Evolutionary conservation across 148 eudicot genomes (phyloP).

Genomic region (Vaccinium corymbosum): DNA sequence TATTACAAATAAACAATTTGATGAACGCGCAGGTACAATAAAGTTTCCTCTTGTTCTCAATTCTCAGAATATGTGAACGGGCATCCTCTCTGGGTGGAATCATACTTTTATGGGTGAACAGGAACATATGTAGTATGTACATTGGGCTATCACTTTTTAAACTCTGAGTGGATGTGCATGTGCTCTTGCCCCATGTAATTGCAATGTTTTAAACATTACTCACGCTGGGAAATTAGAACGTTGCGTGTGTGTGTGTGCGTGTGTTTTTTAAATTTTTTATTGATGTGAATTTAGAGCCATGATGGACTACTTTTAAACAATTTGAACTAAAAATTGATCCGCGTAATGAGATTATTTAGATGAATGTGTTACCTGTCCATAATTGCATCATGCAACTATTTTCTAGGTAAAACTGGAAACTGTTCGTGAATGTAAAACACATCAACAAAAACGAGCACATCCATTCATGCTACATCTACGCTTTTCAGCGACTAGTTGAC

Average conservation of each 20-base stretch:
- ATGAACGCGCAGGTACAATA: not conserved
- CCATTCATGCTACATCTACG: not conserved
- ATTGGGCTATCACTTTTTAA: not conserved
- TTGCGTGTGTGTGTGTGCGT: not conserved
- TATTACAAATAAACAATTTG: not conserved
- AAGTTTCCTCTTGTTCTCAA: conserved; percentile 3
- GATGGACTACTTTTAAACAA: not conserved
- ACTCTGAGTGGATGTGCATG: not conserved
- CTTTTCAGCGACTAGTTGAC: not conserved
- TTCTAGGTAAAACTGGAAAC: not conserved
- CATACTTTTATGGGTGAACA: not conserved
- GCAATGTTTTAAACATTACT: not conserved
- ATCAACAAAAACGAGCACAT: not conserved
- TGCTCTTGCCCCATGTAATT: not conserved
- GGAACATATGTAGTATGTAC: not conserved
- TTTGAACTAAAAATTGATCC: not conserved
- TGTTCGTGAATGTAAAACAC: not conserved
- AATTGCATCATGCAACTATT: not conserved
- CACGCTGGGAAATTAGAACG: not conserved
- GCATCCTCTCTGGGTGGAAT: not conserved
- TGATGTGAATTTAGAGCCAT: not conserved
- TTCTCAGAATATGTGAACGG: not conserved
- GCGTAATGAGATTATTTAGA: not conserved
- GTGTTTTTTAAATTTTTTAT: too few species aligned
- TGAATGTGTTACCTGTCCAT: not conserved